Base-by-base conservation (phyloP, 345 rosid genomes). In the Sisymbrium altissimum region DNA sequence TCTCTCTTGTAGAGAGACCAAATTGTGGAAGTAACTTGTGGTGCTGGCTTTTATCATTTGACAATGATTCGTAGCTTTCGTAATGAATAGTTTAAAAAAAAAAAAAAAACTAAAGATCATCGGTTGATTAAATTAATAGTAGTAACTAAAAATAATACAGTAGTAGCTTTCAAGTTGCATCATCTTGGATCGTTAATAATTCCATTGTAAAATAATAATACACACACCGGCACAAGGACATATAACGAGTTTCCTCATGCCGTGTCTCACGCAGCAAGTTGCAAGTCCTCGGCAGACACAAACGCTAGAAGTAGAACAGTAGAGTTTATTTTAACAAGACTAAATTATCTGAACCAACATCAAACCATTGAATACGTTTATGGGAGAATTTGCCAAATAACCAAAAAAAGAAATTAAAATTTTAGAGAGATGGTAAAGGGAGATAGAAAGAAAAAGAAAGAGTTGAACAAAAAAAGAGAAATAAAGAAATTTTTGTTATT, bases 241-340 rank as follows among this genome's bases (percentile, higher is more conserved):
- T 21, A 33, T 23, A 43, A 54, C 64, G 65, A 64, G 57, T 74
- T 66, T 66, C 44, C 72, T 74, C 60, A 29, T 57, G 78, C 69
- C 79, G 79, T 52, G 68, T 75, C 79, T 75, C 56, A 52, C 48
- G 64, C 79, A 59, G 19, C 74, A 75, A 75, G 55, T 75, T 75
- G 78, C 54, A 39, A 18, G 29, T 73, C 46, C n/a, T 66, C 27
- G 27, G 67, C 66, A 17, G 30, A 64, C 11, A 64, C 48, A 43
- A 3, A 50, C 54, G 43, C 39, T 19, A 9, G 25, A 12, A 49
- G 54, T 19, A 52, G 17, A 54, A 19, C n/a, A 58, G 17, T 58
- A 41, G 18, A 19, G 17, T 40, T 53, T 54, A 18, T 41, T 15
- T 9, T 4, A 64, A 65, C 49, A 17, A 33, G 21, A 15, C 7